Conservation (phyloP, 2,329 filamentous ascomycete genomes). For the Dothideomycetes sp. region DNA sequence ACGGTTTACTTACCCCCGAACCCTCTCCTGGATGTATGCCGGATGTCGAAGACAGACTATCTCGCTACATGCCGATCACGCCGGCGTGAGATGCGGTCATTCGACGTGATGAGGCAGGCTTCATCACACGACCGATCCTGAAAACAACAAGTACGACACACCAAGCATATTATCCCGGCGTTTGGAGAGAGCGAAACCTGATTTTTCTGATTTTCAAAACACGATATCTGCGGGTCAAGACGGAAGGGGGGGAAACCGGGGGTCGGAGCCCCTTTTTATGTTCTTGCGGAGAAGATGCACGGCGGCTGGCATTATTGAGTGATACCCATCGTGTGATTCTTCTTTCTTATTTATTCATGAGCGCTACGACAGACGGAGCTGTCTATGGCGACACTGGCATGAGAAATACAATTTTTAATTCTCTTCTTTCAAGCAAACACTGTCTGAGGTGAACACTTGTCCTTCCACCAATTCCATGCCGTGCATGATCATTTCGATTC, state of each 20-base stretch:
- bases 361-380: too few relatives aligned
- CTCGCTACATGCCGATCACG: not conserved
- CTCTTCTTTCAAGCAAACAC: too few relatives aligned
- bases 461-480: too few relatives aligned
- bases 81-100: not conserved
- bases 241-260: not conserved
- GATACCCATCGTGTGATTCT: too few relatives aligned
- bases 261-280: too few relatives aligned
- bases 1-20: constrained; percentile 11
- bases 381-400: too few relatives aligned
- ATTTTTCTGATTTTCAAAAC: not conserved
- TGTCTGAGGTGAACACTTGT: too few relatives aligned
- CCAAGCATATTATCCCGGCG: constrained; percentile 1
- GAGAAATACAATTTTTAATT: too few relatives aligned
- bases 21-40: constrained; percentile 2
- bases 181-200: not conserved
- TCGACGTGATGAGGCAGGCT: constrained; percentile 2
- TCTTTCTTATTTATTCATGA: too few relatives aligned
- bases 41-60: not conserved
- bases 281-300: too few relatives aligned
- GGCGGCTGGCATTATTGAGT: too few relatives aligned
- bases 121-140: constrained; percentile 1
- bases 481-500: too few relatives aligned
- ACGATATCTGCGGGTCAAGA: not conserved
- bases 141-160: constrained; percentile 4